Evolutionary conservation across 768 basidiomycete genomes (phyloP), one percentile per base, ranked within the genome.

Genomic region (Galerina marginata): DNA sequence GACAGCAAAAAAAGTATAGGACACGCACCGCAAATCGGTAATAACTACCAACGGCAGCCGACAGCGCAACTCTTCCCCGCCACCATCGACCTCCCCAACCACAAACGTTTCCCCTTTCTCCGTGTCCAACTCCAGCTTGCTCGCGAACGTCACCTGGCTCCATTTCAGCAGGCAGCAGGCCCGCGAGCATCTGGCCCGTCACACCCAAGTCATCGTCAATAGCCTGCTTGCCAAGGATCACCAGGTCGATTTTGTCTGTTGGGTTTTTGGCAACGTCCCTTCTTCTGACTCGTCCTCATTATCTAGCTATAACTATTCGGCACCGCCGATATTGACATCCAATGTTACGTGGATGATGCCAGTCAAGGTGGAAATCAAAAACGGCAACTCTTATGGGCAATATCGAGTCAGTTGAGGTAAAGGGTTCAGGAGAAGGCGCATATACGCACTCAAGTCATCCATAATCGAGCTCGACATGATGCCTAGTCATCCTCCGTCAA

Each of bases 111-210:
- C 84, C 58, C 84, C 86, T 67, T 83, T 84, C 20, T 70, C 83
- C 0, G 80, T 77, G 63, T 92, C 86, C 3, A 97, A 74, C 7
- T 88, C 88, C 6, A 96, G 76, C 74, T 92, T 92, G 74, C 92
- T 95, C 54, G 95, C 97, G 73, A 93, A 99, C 64, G 94, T 96
- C 43, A 93, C 97, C 77, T 99, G 96, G 9, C 90, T 85, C 92
- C 95, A 97, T 15, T 87, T 88, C 68, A 98, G 75, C 69, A 20
- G 20, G 20, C 20, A 20, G 20, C 20, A 99, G 78, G 1, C 95
- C 96, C 15, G 96, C 96, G 26, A 99, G 83, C 93, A 99, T 98
- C 74, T 97, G 96, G 0, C 96, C 96, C 11, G 96, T 98, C 78
- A 95, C 90, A 4, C 93, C 92, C 6, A 93, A 83, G 72, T 99